Conservation (phyloP, 2,329 filamentous ascomycete species). For the Alternaria conjuncta region DNA sequence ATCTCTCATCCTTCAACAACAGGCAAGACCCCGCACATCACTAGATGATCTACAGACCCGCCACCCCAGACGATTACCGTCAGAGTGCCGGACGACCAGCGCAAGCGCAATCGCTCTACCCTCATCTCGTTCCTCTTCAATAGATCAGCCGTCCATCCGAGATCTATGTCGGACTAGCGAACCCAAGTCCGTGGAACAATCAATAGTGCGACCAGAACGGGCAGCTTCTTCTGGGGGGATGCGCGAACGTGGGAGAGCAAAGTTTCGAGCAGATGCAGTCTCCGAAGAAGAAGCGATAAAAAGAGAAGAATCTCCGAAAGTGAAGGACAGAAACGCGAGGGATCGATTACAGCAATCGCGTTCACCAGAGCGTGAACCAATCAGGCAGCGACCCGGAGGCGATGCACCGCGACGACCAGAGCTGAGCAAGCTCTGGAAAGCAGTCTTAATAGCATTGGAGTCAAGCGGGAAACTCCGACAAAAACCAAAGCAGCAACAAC, state of each 20-base stretch:
- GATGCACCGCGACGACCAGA: neutral
- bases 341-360: neutral
- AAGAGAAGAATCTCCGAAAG: neutral
- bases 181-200: neutral
- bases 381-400: neutral
- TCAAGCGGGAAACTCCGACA: neutral
- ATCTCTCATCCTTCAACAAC: neutral
- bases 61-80: neutral
- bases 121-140: neutral
- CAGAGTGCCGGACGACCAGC: neutral
- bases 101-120: neutral
- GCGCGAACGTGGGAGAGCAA: neutral
- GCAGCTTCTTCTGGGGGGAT: neutral
- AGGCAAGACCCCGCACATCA: neutral
- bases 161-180: neutral
- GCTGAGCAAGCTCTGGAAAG: neutral
- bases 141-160: neutral
- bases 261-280: neutral
- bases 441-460: neutral
- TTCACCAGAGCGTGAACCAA: neutral
- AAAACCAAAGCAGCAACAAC: neutral
- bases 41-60: neutral
- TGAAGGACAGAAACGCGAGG: neutral
- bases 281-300: neutral
- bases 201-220: neutral